Evolutionary conservation across 495 filamentous ascomycete genomes (phyloP), one percentile per base, ranked within the genome.

Genomic region (Trypethelium eluteriae): DNA sequence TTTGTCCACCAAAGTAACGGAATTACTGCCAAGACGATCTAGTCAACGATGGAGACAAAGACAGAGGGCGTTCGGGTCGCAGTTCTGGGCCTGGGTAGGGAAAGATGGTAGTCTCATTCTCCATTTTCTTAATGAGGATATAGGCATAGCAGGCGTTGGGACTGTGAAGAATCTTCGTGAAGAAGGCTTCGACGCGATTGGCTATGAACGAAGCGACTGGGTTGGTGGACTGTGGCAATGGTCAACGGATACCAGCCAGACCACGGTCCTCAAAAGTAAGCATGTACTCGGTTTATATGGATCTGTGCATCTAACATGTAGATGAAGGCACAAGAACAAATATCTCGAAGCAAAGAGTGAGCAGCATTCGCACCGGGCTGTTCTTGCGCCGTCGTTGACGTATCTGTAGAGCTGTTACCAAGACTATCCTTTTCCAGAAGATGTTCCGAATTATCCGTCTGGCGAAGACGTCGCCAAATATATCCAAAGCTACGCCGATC

Each of bases 181-280:
- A 25, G 73, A 70, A 39, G 66, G 67, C 7, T 73, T 73, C 46
- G 35, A 72, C 18, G 66, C 59, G 2, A 65, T 71, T 32, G 65
- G 49, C 0, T 71, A 67, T n/a, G 73, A 73, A 59, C 67, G 67
- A 47, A 62, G 69, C 66, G 62, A 73, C 35, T 53, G 56, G 39
- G 53, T 70, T 41, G 67, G 71, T 6, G 69, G 73, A n/a, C 62
- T 74, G 2, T 74, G 68, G 70, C 41, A 46, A 46, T 46, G 41
- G 41, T 46, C 41, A 46, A 46, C 41, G 41, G 41, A 46, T 46
- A 46, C 41, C 41, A 46, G 41, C 41, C 41, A 46, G 41, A 46
- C 41, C 41, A 46, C 41, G 14, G 41, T 46, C 14, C 41, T 46
- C 41, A 1, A 46, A 46, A 46, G 41, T 46, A 46, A 46, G 41